phyloP scores from a whole-genome alignment of 257 asterid genomes.

The Mentha longifolia region DNA sequence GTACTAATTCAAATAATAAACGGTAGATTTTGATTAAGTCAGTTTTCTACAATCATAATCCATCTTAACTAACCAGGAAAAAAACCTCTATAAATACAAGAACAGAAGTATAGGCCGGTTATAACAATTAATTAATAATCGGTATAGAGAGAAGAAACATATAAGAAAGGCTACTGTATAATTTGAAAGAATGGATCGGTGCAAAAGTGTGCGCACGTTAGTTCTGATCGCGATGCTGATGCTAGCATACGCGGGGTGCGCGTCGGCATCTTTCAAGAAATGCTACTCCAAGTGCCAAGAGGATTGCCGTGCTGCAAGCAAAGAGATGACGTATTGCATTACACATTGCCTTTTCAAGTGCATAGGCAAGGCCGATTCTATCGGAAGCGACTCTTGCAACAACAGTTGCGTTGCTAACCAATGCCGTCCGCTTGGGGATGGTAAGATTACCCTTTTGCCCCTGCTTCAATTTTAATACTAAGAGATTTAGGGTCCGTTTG shows the following conservation, averaged over 20 bases:
- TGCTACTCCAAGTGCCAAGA: not conserved
- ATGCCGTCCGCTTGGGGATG: not conserved
- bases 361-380: not conserved
- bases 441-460: not conserved
- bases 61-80: too few species aligned
- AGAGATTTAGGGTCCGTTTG: too few species aligned
- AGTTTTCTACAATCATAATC: too few species aligned
- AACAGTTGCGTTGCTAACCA: not conserved
- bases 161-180: too few species aligned
- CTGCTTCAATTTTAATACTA: not conserved
- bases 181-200: too few species aligned
- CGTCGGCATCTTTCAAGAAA: slow-evolving; percentile 15
- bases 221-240: not conserved
- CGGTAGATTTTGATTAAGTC: too few species aligned
- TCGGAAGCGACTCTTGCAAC: not conserved
- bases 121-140: too few species aligned
- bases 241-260: slow-evolving; percentile 22
- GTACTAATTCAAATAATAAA: too few species aligned
- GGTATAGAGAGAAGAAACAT: too few species aligned
- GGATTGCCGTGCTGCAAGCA: not conserved
- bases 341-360: slow-evolving; percentile 7
- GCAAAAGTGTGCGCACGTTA: not conserved
- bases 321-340: not conserved
- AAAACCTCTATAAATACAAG: too few species aligned
- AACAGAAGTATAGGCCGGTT: too few species aligned